phyloP scores from a whole-genome alignment of 768 basidiomycete species.

The Fomitopsis serialis region DNA sequence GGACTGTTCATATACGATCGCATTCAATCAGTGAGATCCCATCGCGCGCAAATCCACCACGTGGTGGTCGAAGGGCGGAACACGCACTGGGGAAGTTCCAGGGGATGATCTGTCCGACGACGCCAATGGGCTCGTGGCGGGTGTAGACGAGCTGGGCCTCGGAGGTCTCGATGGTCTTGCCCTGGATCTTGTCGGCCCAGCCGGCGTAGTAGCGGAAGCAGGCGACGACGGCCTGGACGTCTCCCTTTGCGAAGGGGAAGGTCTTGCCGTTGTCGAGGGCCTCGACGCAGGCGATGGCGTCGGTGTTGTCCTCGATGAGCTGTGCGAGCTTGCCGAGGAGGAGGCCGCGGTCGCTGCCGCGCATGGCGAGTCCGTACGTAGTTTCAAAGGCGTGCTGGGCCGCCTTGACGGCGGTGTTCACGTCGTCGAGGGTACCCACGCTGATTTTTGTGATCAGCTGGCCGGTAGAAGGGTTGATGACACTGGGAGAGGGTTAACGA shows the following conservation, averaged over 20 bases:
- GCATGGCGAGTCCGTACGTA: constrained; percentile 60
- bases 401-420: constrained; percentile 69
- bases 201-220: constrained; percentile 79
- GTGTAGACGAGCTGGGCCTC: constrained; percentile 50
- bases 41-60: no score
- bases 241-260: constrained; percentile 43
- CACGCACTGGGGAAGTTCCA: constrained; percentile 56
- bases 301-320: constrained; percentile 54
- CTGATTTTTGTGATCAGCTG: constrained; percentile 52
- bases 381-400: constrained; percentile 62
- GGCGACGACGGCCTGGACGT: constrained; percentile 42
- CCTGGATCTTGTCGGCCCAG: constrained; percentile 83
- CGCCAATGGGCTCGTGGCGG: constrained; percentile 55
- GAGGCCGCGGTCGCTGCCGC: constrained; percentile 46
- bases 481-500: constrained; percentile 27
- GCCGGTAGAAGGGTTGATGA: constrained; percentile 63
- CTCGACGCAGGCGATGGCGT: constrained; percentile 71
- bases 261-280: constrained; percentile 66
- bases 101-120: constrained; percentile 56
- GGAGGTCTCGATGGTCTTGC: constrained; percentile 65
- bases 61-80: no score
- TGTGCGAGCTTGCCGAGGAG: constrained; percentile 60
- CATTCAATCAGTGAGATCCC: no score
- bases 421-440: constrained; percentile 61
- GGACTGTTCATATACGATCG: constrained; percentile 22